These are phyloP conservation scores for Spirogloea muscicola DNA, from an alignment of 139 green algal species.

Conservation along the genomic window DNA sequence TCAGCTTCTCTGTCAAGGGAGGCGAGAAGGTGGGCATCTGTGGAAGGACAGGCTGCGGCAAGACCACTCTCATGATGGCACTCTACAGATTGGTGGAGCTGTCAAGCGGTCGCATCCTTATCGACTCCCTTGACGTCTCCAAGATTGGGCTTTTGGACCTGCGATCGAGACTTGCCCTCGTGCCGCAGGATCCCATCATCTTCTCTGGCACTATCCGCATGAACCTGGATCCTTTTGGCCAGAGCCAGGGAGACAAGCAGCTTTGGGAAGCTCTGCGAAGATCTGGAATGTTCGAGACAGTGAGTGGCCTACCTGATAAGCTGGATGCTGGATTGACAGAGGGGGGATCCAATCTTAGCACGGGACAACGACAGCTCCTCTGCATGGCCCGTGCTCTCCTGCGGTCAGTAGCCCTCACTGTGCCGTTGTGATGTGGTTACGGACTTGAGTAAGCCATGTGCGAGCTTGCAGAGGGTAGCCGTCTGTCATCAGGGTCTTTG, in stretches of 20 bases:
- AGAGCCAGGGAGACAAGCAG: constrained; percentile 59
- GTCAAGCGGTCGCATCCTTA: constrained; percentile 30
- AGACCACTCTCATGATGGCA: constrained; percentile 64
- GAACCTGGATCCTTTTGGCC: constrained; percentile 91
- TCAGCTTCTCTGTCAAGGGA: constrained; percentile 51
- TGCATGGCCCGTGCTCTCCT: constrained; percentile 85
- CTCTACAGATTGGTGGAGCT: constrained; percentile 82
- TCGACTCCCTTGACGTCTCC: constrained; percentile 49
- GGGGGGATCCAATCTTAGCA: constrained; percentile 78
- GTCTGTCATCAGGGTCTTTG: no score
- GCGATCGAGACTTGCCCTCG: constrained; percentile 60
- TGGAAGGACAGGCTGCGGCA: constrained; percentile 69
- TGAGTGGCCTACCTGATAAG: constrained; percentile 13
- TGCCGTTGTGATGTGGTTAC: no score
- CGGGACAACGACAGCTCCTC: constrained; percentile 90
- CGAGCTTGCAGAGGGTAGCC: no score
- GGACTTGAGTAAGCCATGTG: no score
- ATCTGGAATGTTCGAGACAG: constrained; percentile 43
- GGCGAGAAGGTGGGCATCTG: constrained; percentile 69
- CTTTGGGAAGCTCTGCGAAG: constrained; percentile 61
- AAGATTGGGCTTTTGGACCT: constrained; percentile 59
- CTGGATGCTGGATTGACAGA: constrained; percentile 63
- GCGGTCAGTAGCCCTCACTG: no score
- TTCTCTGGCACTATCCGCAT: constrained; percentile 85
- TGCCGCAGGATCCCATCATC: constrained; percentile 85